A percentile compares a stretch with the other conserved stretches of the same genome.
Conservation (phyloP, 371 early-diverging fungal species). For the Umbelopsis sp. region DNA sequence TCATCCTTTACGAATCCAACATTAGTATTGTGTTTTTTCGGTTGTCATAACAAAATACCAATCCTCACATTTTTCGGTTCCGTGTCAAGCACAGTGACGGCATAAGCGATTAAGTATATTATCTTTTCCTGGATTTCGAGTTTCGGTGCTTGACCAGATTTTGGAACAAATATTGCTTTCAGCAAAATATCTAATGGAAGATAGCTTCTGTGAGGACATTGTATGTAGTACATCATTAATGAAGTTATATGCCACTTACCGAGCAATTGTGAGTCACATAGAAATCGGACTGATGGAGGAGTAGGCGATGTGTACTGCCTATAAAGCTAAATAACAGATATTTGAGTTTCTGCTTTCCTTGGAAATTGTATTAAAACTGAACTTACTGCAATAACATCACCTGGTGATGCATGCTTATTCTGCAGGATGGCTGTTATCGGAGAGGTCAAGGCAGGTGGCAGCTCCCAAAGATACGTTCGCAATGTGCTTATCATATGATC, state of each 20-base stretch:
- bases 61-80: conserved; percentile 27
- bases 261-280: conserved; percentile 65
- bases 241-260: conserved; percentile 30
- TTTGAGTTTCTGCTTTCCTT: no score
- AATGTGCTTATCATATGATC: conserved; percentile 38
- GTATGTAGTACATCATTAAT: background rate
- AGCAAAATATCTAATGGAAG: conserved; percentile 46
- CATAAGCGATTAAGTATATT: conserved; percentile 64
- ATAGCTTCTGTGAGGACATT: background rate
- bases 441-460: conserved; percentile 50
- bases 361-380: background rate
- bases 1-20: conserved; percentile 25
- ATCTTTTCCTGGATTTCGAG: conserved; percentile 62
- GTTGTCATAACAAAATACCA: background rate
- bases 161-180: conserved; percentile 51
- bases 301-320: conserved; percentile 43
- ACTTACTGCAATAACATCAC: conserved; percentile 61
- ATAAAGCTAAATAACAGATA: conserved; percentile 37
- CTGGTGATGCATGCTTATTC: conserved; percentile 62
- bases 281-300: conserved; percentile 52
- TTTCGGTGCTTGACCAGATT: conserved; percentile 41
- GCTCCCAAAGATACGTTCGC: conserved; percentile 48
- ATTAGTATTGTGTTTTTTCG: background rate
- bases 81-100: conserved; percentile 52
- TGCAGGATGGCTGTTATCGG: conserved; percentile 61